Evolutionary conservation across 495 filamentous ascomycete genomes (phyloP).

Genomic region (Trichoderma asperelloides): DNA sequence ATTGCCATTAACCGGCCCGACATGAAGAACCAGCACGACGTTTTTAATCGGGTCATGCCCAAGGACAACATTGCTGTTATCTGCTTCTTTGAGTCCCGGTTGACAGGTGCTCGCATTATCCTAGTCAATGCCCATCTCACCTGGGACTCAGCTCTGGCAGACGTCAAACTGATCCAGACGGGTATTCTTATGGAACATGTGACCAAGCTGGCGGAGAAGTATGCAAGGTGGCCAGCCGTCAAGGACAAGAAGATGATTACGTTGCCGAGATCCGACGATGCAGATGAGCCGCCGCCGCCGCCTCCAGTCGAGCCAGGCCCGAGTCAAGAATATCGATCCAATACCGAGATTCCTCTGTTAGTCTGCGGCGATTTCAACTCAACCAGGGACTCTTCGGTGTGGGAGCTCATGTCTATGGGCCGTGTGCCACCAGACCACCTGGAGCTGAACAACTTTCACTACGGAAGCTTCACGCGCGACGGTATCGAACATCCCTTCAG

Average conservation of each 20-base stretch:
- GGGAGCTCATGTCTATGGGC: conserved; percentile 75
- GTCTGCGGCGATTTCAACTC: conserved; percentile 97
- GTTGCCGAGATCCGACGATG: conserved; percentile 49
- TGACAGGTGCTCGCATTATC: conserved; percentile 79
- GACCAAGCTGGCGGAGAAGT: conserved; percentile 72
- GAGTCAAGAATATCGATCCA: conserved; percentile 66
- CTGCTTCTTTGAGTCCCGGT: conserved; percentile 80
- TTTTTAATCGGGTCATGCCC: conserved; percentile 96
- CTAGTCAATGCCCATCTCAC: conserved; percentile 88
- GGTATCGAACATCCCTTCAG: conserved; percentile 93
- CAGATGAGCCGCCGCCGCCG: conserved; percentile 16
- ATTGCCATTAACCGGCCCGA: conserved; percentile 86
- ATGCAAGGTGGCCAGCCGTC: conserved; percentile 62
- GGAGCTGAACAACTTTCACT: conserved; percentile 62
- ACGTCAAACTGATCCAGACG: conserved; percentile 92
- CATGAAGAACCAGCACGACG: conserved; percentile 90
- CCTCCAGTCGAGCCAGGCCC: conserved; percentile 38
- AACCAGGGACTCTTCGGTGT: conserved; percentile 70
- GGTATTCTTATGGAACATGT: conserved; percentile 90
- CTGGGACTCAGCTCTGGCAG: conserved; percentile 83
- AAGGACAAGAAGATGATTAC: conserved; percentile 72
- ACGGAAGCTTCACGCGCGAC: conserved; percentile 84
- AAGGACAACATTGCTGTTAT: conserved; percentile 91
- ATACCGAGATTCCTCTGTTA: conserved; percentile 79
- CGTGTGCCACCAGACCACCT: conserved; percentile 60